Evolutionary conservation across 2,329 filamentous ascomycete species (phyloP).

Genomic region (Blumeria graminis): DNA sequence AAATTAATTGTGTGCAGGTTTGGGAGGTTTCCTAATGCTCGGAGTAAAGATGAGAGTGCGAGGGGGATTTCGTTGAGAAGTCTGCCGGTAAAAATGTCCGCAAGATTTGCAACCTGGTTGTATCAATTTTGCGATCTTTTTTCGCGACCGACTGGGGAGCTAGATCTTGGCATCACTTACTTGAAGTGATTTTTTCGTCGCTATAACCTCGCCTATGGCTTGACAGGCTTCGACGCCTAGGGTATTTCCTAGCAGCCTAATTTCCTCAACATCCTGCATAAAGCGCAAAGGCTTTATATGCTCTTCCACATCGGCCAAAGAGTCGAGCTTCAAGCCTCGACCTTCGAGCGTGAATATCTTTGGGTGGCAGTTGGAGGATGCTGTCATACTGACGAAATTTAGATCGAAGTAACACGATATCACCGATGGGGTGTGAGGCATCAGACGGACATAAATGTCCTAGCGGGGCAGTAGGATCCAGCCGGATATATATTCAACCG

Average conservation of each 20-base stretch:
- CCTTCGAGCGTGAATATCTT: conserved; percentile 79
- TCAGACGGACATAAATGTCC: too few relatives aligned
- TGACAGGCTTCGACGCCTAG: conserved; percentile 74
- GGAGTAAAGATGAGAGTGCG: conserved; percentile 65
- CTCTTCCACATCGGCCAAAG: conserved; percentile 61
- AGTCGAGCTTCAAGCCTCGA: conserved; percentile 79
- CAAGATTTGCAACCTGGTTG: conserved; percentile 53
- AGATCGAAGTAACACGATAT: too few relatives aligned
- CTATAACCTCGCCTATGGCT: conserved; percentile 58
- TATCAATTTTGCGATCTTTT: background rate
- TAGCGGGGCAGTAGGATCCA: too few relatives aligned
- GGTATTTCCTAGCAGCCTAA: conserved; percentile 75
- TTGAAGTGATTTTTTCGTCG: conserved; percentile 61
- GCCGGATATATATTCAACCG: too few relatives aligned
- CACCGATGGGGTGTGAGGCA: too few relatives aligned
- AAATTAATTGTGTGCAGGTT: conserved; percentile 81
- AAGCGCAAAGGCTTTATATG: conserved; percentile 55
- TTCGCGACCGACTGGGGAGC: too few relatives aligned
- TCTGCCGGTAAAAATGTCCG: conserved; percentile 92
- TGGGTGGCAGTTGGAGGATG: conserved; percentile 11
- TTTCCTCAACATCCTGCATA: conserved; percentile 56
- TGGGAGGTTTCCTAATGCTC: conserved; percentile 62
- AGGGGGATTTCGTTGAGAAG: conserved; percentile 83
- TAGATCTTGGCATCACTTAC: conserved; percentile 19
- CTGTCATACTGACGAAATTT: too few relatives aligned